A percentile compares a stretch with the other conserved stretches of the same genome.
These are phyloP conservation scores for Coemansia reversa DNA, from an alignment of 192 early-diverging fungal species.

Conservation along the genomic window DNA sequence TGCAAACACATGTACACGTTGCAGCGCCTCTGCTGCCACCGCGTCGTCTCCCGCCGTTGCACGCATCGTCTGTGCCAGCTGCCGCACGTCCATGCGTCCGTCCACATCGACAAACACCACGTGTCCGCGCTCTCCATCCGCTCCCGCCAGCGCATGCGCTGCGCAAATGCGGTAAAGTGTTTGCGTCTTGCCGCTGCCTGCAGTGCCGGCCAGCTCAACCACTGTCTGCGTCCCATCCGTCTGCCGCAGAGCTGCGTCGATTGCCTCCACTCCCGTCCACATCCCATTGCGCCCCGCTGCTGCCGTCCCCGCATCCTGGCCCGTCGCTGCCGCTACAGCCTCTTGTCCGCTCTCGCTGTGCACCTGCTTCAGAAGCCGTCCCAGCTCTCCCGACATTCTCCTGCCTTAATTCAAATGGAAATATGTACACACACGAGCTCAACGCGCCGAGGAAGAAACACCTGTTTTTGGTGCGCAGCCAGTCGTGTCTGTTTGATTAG, in stretches of 20 bases:
- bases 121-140: constrained; percentile 10
- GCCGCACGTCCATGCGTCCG: constrained; percentile 20
- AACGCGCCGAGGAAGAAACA: too few species aligned
- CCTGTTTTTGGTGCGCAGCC: too few species aligned
- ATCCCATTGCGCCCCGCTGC: neutral
- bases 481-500: constrained; percentile 53
- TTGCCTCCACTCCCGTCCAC: constrained; percentile 14
- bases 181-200: constrained; percentile 50
- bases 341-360: constrained; percentile 22
- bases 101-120: constrained; percentile 31
- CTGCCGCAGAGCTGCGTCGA: constrained; percentile 16
- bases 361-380: constrained; percentile 30
- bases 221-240: constrained; percentile 1
- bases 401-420: neutral
- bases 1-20: constrained; percentile 31
- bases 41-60: neutral
- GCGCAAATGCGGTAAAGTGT: constrained; percentile 33
- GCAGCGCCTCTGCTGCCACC: constrained; percentile 5
- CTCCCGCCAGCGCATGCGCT: constrained; percentile 5
- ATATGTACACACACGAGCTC: too few species aligned
- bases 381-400: constrained; percentile 29
- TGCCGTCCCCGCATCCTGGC: neutral
- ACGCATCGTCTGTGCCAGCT: constrained; percentile 16
- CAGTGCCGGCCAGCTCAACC: constrained; percentile 31
- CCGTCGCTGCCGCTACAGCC: constrained; percentile 1